Evolutionary conservation across 352 stramenopile species (phyloP).

Genomic region (Globisporangium uncinulatum): DNA sequence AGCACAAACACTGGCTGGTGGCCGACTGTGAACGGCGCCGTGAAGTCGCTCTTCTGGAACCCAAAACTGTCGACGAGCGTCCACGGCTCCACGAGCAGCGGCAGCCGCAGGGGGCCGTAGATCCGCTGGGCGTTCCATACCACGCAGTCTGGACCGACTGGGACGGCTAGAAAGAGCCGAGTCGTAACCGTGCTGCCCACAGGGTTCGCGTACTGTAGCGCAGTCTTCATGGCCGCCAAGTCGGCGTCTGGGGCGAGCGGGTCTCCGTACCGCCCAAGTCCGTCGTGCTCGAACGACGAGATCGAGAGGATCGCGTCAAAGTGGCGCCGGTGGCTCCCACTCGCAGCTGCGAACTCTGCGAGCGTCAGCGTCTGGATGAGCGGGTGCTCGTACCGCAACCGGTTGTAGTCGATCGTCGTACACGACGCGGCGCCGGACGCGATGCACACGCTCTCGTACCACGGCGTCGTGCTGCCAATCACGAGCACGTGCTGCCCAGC

Average conservation of each 20-base stretch:
- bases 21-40: conserved; percentile 20
- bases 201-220: conserved; percentile 20
- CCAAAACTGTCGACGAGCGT: conserved; percentile 25
- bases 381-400: conserved; percentile 26
- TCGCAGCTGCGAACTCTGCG: conserved; percentile 19
- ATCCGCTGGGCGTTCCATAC: conserved; percentile 55
- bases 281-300: conserved; percentile 60
- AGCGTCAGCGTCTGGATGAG: conserved; percentile 27
- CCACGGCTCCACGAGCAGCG: conserved; percentile 40
- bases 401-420: conserved; percentile 32
- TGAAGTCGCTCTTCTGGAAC: conserved; percentile 27
- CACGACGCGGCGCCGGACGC: conserved; percentile 25
- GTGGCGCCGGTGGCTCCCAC: conserved; percentile 5
- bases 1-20: conserved; percentile 36
- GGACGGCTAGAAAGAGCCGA: conserved; percentile 35
- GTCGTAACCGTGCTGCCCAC: conserved; percentile 2
- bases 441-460: conserved; percentile 35
- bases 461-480: conserved; percentile 30
- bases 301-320: conserved; percentile 32
- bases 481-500: conserved; percentile 30
- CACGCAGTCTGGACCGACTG: conserved; percentile 39
- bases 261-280: conserved; percentile 66
- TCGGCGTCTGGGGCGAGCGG: conserved; percentile 50
- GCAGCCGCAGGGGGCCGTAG: conserved; percentile 43
- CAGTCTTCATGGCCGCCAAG: conserved; percentile 36